Evolutionary conservation across 2,329 filamentous ascomycete species (phyloP), one percentile per base, ranked within the genome.

Genomic region (Fusarium sp.): DNA sequence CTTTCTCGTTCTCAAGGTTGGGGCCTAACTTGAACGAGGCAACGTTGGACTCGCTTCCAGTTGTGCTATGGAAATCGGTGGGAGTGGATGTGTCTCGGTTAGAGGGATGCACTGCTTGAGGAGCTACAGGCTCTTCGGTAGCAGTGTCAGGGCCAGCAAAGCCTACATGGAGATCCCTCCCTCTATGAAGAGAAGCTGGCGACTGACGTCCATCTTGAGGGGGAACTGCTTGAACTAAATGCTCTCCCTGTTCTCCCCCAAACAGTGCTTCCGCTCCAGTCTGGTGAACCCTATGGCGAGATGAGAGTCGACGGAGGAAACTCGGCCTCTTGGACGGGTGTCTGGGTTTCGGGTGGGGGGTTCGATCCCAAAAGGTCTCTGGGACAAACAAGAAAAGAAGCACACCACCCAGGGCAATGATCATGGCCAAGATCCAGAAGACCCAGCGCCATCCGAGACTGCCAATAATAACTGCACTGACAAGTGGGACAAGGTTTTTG

Each of bases 291-390:
- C 73, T 71, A 41, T 76, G 77, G 35, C 77, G 79, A 2, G 83
- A 85, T 1, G 85, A 87, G 20, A 81, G 74, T 7, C 84, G 78
- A 22, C 80, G 82, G 56, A 86, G 80, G 52, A 87, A 78, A 55
- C 78, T 79, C 2, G 83, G 82, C 20, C 83, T 76, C 59, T 78
- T 81, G 8, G 76, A 75, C 4, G 78, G 71, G 19, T 58, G 58
- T 11, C 49, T 67, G 20, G 62, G 53, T 40, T 78, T 78, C 20
- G 78, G 75, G 4, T 78, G 75, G 3, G 94, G 94, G 4, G 91
- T 90, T 47, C 95, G 85, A 77, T 97, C 94, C 95, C 95, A 98
- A 70, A 97, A 97, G 0, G 94, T 97, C 80, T 98, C 95, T 0
- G 95, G 95, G 0, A 97, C 92, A 72, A 97, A 97, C 61, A 97